Evolutionary conservation across 139 green algal genomes (phyloP), one percentile per base, ranked within the genome.

Genomic region (Zygnema cylindricum): DNA sequence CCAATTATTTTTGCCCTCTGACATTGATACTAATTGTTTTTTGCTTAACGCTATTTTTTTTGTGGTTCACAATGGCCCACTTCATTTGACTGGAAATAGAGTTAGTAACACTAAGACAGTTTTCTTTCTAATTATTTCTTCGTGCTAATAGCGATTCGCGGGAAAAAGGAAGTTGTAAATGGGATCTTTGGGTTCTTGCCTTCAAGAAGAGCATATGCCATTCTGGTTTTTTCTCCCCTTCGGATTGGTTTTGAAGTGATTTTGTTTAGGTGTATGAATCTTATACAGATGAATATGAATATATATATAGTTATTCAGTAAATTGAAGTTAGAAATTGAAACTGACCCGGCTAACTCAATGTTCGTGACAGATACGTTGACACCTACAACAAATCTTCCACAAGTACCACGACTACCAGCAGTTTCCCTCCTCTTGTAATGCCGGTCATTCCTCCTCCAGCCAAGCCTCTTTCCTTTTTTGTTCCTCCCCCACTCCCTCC

Each of bases 351-450:
- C 21, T 38, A 55, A 38, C 22, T 49, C 21, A 43, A 11, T 3
- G 49, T 63, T 54, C 55, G 38, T 39, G n/a, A 35, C 77, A 84
- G 81, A 69, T 86, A 86, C 16, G 81, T 86, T 1, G 81, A 86
- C 16, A 86, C 81, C 11, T 86, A 79, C 81, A 86, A 78, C 81
- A 86, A 86, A 40, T 36, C 54, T 11, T 35, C 1, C 69, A 1
- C 69, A 55, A 69, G 63, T 69, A 43, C 83, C 7, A 43, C 71
- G 21, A 3, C 71, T 41, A 16, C 7, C 71, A 41, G 7, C 21
- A 11, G 36, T 7, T 16, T 16, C 7, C 7, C 38, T 41, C 11
- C 71, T 79, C 33, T 84, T 32, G 2, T 35, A 23, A 55, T 71
- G 35, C 35, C 77, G 71, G 30, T 23, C 69, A 39, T 2, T 2